Percentiles rank a stretch among this genome's conserved stretches.
Evolutionary conservation across 345 rosid species (phyloP).

Genomic region (Mallotus nudiflorus): DNA sequence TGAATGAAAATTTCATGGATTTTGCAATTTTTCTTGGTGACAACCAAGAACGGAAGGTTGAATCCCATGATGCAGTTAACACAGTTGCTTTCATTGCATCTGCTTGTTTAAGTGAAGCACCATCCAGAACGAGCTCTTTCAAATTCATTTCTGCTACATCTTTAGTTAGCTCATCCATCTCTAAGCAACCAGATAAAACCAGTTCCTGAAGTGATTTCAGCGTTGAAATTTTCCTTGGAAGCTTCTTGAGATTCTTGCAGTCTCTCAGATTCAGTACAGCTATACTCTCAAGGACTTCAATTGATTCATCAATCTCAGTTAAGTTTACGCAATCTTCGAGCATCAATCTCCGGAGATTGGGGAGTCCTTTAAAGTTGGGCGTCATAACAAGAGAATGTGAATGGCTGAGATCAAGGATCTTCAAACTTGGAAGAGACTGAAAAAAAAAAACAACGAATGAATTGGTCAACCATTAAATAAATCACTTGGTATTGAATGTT

Average conservation of each 20-base stretch:
- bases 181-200: slow-evolving; percentile 19
- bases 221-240: slow-evolving; percentile 17
- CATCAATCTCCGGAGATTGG: neutral
- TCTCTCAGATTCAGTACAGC: slow-evolving; percentile 6
- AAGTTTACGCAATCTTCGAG: slow-evolving; percentile 20
- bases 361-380: neutral
- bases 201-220: slow-evolving; percentile 23
- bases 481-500: neutral
- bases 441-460: neutral
- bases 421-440: slow-evolving; percentile 14
- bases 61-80: slow-evolving; percentile 1
- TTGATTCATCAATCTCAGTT: slow-evolving; percentile 18
- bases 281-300: neutral
- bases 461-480: neutral
- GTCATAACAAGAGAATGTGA: slow-evolving; percentile 1
- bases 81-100: too few relatives aligned
- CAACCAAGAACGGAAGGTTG: slow-evolving; percentile 18
- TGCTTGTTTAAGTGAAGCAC: too few relatives aligned
- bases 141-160: too few relatives aligned
- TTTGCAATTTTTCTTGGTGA: slow-evolving; percentile 1
- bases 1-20: neutral
- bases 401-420: slow-evolving; percentile 17
- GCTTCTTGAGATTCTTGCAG: slow-evolving; percentile 20
- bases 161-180: slow-evolving; percentile 2
- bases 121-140: too few relatives aligned